Evolutionary conservation across 768 basidiomycete species (phyloP).

Genomic region (Gyrodon lividus): DNA sequence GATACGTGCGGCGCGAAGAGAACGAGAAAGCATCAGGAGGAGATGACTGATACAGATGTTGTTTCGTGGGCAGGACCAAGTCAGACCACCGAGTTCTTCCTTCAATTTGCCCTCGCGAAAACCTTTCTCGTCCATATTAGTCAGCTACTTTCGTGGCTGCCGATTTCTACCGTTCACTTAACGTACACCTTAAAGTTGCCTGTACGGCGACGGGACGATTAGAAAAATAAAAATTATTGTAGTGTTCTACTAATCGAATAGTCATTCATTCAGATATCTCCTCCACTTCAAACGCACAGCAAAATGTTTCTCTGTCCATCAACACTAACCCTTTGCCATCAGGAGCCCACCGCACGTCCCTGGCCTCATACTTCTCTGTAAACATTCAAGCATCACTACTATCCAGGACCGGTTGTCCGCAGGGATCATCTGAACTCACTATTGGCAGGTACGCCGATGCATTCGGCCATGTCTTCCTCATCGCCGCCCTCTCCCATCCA

Average conservation of each 20-base stretch:
- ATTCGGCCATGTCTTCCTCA: conserved; percentile 82
- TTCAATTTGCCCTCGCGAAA: background rate
- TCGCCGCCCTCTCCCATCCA: conserved; percentile 62
- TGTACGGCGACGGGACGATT: background rate
- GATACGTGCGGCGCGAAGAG: conserved; percentile 52
- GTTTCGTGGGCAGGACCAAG: background rate
- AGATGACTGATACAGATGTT: background rate
- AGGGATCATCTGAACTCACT: conserved; percentile 41
- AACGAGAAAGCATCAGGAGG: conserved; percentile 58
- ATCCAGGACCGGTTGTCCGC: background rate
- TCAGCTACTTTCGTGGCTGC: background rate
- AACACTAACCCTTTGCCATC: conserved; percentile 82
- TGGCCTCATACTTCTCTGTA: conserved; percentile 68
- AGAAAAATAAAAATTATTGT: too few relatives aligned
- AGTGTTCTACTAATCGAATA: too few relatives aligned
- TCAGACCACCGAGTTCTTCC: too few relatives aligned
- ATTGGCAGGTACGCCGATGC: conserved; percentile 87
- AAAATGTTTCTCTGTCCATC: conserved; percentile 76
- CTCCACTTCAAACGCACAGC: conserved; percentile 81
- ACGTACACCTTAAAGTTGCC: too few relatives aligned
- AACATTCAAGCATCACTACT: background rate
- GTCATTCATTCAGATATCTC: conserved; percentile 31
- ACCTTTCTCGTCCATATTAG: background rate
- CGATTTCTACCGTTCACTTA: background rate
- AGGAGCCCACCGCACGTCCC: conserved; percentile 75